Evolutionary conservation across 2,329 filamentous ascomycete genomes (phyloP).

Genomic region (Fusarium miscanthi): DNA sequence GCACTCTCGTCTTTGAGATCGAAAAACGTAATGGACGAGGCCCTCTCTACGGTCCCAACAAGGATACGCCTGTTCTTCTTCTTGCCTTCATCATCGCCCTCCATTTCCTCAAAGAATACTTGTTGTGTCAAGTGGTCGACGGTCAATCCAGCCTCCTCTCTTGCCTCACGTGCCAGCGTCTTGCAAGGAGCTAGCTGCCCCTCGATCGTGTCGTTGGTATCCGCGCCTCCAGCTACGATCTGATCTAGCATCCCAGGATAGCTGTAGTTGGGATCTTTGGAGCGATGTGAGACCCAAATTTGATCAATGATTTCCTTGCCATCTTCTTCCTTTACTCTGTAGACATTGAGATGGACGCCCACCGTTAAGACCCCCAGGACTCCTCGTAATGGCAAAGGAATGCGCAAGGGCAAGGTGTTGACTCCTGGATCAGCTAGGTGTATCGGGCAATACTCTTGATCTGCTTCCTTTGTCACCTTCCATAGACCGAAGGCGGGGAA

Average conservation of each 20-base stretch:
- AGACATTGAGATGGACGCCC: constrained; percentile 54
- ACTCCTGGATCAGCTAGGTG: constrained; percentile 37
- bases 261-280: constrained; percentile 40
- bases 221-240: constrained; percentile 52
- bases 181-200: constrained; percentile 35
- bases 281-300: constrained; percentile 51
- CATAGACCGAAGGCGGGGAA: constrained; percentile 43
- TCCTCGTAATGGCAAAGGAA: constrained; percentile 50
- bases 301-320: constrained; percentile 38
- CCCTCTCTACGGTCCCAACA: constrained; percentile 42
- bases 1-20: constrained; percentile 49
- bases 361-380: constrained; percentile 52
- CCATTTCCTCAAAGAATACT: constrained; percentile 16
- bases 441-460: constrained; percentile 46
- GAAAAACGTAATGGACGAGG: constrained; percentile 49
- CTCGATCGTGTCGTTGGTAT: constrained; percentile 41
- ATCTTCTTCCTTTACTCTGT: constrained; percentile 42
- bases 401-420: constrained; percentile 36
- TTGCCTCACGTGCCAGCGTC: constrained; percentile 49
- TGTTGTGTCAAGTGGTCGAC: constrained; percentile 17
- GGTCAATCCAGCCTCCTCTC: constrained; percentile 49
- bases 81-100: neutral
- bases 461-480: constrained; percentile 6
- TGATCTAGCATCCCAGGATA: constrained; percentile 53
- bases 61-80: neutral